Percentiles rank a stretch among this genome's conserved stretches.
phyloP scores from a whole-genome alignment of 306 rosid species.

The Argentina anserina region DNA sequence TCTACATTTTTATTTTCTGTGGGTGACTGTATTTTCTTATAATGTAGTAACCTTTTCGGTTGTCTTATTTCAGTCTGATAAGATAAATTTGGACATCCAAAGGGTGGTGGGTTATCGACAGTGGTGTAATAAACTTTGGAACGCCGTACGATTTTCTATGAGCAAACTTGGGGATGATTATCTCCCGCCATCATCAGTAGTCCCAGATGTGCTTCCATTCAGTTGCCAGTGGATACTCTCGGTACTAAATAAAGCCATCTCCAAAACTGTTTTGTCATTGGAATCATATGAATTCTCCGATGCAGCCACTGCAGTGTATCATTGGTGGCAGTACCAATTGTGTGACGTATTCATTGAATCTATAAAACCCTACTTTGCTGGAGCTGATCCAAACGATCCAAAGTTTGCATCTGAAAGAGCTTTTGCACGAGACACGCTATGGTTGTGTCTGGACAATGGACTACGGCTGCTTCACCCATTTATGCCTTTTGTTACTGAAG shows the following conservation, averaged over 20 bases:
- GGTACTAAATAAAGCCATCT: slow-evolving; percentile 68
- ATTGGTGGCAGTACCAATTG: slow-evolving; percentile 95
- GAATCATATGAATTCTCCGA: slow-evolving; percentile 71
- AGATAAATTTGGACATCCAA: slow-evolving; percentile 87
- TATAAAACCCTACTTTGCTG: slow-evolving; percentile 81
- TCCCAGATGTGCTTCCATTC: slow-evolving; percentile 65
- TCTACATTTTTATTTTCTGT: slow-evolving; percentile 9
- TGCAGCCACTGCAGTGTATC: slow-evolving; percentile 75
- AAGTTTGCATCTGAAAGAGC: slow-evolving; percentile 53
- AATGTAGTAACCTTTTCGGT: slow-evolving; percentile 1
- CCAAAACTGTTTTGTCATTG: slow-evolving; percentile 48
- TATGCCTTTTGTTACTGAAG: slow-evolving; percentile 97
- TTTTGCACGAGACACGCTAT: slow-evolving; percentile 72
- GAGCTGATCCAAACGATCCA: slow-evolving; percentile 52
- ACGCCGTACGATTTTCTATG: slow-evolving; percentile 87
- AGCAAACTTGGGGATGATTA: slow-evolving; percentile 89
- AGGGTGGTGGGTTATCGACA: slow-evolving; percentile 95
- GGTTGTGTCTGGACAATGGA: slow-evolving; percentile 93
- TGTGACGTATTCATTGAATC: slow-evolving; percentile 96
- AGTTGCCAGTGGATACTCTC: slow-evolving; percentile 94
- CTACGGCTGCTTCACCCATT: slow-evolving; percentile 94
- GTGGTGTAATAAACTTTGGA: slow-evolving; percentile 97
- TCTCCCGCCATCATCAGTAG: slow-evolving; percentile 49
- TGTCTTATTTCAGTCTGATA: slow-evolving; percentile 71
- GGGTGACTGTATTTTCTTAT: neutral